Evolutionary conservation across 345 rosid genomes (phyloP).

Genomic region (Passiflora organensis): DNA sequence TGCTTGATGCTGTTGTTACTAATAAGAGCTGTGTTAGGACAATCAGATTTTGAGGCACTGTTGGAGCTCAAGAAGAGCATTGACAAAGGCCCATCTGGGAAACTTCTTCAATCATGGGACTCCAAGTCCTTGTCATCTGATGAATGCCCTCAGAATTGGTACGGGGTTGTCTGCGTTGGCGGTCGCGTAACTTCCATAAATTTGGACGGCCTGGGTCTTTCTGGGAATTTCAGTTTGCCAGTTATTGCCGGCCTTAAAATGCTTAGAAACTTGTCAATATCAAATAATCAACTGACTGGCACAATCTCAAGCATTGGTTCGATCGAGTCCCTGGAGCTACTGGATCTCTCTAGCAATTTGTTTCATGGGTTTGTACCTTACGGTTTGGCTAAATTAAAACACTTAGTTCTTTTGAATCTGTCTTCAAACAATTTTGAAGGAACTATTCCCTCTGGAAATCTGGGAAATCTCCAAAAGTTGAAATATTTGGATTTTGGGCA

Average conservation of each 20-base stretch:
- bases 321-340: conserved; percentile 41
- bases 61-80: conserved; percentile 68
- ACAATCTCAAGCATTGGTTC: conserved; percentile 58
- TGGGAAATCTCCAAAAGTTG: conserved; percentile 42
- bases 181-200: conserved; percentile 58
- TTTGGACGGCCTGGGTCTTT: conserved; percentile 53
- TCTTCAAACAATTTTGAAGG: conserved; percentile 56
- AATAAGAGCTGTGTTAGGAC: conserved; percentile 36
- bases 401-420: conserved; percentile 45
- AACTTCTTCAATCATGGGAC: conserved; percentile 61
- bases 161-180: conserved; percentile 55
- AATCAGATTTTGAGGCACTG: conserved; percentile 70
- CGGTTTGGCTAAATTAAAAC: conserved; percentile 34
- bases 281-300: conserved; percentile 57
- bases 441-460: conserved; percentile 44
- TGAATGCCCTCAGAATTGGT: conserved; percentile 73
- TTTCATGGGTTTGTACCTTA: conserved; percentile 54
- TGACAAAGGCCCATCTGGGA: conserved; percentile 51
- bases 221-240: conserved; percentile 65
- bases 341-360: conserved; percentile 55
- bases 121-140: conserved; percentile 53
- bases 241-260: conserved; percentile 42
- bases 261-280: conserved; percentile 62
- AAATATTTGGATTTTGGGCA: conserved; percentile 57
- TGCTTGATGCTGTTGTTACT: conserved; percentile 40